Evolutionary conservation across 371 early-diverging fungal species (phyloP), one percentile per base, ranked within the genome.

Genomic region (Umbelopsis sp.): DNA sequence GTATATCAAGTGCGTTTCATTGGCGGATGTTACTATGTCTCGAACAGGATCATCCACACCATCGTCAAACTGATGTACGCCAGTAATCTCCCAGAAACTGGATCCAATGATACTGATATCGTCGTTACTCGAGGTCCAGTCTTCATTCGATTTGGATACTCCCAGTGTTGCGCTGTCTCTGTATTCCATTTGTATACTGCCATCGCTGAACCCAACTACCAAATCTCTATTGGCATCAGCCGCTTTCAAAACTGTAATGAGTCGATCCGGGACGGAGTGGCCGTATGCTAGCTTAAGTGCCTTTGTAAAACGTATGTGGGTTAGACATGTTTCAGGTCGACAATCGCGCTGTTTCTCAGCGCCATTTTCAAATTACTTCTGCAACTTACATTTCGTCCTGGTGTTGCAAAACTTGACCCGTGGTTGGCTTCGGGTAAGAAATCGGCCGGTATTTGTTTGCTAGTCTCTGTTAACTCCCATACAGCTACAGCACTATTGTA

Each of bases 121-220:
- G 7, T 57, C 57, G 16, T 29, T 57, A 35, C 35, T 57, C 16
- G 57, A 25, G 12, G 57, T 57, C 57, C 57, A 57, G 18, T 57
- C 57, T 37, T 57, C 57, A 12, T 57, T 57, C 37, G 57, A 57
- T 35, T 57, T 57, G 11, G 57, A 57, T 57, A 57, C 12, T 24
- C 57, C 35, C 35, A 46, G 32, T 11, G 48, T 51, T n/a, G 66
- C 32, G 20, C 52, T 50, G 9, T 72, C 65, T 20, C 71, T 62
- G 37, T 64, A 69, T 57, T 76, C 72, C 35, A 76, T 65, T 63
- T 81, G 76, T 24, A 80, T 67, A 65, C 79, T 78, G 3, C 84
- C 84, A 68, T 83, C 77, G 1, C 80, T 80, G 32, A 83, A 69
- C 0, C 84, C 84, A 4, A 83, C 57, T 0, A 76, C 70, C 4